These are phyloP conservation scores for Xylaria sp. DNA, from an alignment of 2,329 filamentous ascomycete species.

Conservation along the genomic window DNA sequence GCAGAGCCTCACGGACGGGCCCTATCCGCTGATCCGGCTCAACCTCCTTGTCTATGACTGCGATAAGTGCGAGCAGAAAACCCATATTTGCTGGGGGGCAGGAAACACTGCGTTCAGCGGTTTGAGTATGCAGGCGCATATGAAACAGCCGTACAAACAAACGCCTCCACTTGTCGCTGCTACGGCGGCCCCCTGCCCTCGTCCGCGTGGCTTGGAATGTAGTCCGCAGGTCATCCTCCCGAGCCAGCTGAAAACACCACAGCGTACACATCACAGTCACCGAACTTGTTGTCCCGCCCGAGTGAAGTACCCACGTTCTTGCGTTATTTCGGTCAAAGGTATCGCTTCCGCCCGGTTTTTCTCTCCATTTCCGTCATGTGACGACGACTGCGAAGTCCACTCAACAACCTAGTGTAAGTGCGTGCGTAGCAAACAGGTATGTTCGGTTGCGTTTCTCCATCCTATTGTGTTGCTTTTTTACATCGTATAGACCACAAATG, in stretches of 20 bases:
- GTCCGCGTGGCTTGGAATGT: neutral
- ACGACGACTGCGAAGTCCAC: neutral
- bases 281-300: no score
- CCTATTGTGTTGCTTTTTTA: neutral
- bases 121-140: neutral
- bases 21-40: no score
- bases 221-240: neutral
- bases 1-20: constrained; percentile 10
- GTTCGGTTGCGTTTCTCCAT: neutral
- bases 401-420: neutral
- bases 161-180: neutral
- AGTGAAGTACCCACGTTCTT: no score
- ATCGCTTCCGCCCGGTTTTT: no score
- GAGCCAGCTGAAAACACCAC: neutral
- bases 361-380: neutral
- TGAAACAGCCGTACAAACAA: constrained; percentile 1
- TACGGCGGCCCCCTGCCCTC: neutral
- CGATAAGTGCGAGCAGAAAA: no score
- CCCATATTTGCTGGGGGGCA: no score
- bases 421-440: neutral
- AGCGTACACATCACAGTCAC: no score
- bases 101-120: neutral
- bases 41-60: no score
- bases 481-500: neutral
- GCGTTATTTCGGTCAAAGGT: no score